Evolutionary conservation across 331 rosid species (phyloP).

Genomic region (Cydonia oblonga): DNA sequence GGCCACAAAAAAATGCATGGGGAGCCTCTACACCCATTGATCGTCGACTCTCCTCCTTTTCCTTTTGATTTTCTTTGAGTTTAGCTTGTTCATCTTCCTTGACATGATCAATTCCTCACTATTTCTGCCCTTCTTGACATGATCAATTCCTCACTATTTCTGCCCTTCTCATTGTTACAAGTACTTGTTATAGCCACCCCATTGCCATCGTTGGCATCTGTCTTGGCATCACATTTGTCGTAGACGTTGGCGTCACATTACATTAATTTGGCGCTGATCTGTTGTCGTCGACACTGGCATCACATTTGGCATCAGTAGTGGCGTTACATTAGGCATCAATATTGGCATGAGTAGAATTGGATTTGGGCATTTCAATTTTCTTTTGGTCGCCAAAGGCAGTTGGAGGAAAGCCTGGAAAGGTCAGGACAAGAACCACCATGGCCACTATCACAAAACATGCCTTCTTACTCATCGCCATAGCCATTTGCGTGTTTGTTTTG

Average conservation of each 20-base stretch:
- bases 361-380: not conserved
- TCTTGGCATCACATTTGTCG: not conserved
- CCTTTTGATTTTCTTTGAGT: not conserved
- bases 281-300: not conserved
- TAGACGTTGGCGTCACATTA: not conserved
- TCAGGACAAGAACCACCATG: not conserved
- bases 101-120: not conserved
- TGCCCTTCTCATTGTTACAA: not conserved
- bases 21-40: not conserved
- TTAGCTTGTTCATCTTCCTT: not conserved
- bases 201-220: not conserved
- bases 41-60: not conserved
- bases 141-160: not conserved
- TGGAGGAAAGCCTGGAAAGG: not conserved
- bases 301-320: not conserved
- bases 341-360: not conserved
- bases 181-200: not conserved
- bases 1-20: not conserved
- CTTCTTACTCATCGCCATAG: not conserved
- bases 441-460: not conserved
- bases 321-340: not conserved
- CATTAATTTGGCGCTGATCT: not conserved
- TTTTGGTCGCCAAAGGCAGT: not conserved
- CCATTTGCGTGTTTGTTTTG: not conserved
- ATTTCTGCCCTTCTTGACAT: not conserved